phyloP scores from a whole-genome alignment of 176 grass and related monocot genomes.

The Juncus effusus region DNA sequence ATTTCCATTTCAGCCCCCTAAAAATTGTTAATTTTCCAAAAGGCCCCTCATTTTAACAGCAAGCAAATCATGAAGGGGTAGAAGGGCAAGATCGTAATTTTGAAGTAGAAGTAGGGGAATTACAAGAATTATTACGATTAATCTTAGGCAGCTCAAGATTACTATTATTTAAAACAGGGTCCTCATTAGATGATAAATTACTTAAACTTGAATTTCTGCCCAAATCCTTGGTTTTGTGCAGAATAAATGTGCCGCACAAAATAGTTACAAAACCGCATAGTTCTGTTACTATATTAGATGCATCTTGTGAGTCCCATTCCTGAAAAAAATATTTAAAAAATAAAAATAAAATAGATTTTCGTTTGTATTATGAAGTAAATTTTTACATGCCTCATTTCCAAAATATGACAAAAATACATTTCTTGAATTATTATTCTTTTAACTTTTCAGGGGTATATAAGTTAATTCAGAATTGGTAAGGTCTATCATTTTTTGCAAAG shows the following conservation, averaged over 20 bases:
- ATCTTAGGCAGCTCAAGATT: conserved; percentile 24
- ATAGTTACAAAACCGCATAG: conserved; percentile 71
- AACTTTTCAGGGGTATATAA: too few species aligned
- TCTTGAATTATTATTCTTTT: background rate
- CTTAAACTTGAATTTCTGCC: conserved; percentile 20
- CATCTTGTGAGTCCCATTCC: conserved; percentile 57
- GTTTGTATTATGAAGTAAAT: too few species aligned
- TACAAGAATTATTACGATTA: conserved; percentile 10
- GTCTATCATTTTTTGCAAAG: background rate
- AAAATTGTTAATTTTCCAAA: too few species aligned
- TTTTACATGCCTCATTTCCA: background rate
- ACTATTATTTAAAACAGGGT: conserved; percentile 32
- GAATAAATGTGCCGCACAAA: conserved; percentile 61
- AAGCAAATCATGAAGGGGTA: conserved; percentile 18
- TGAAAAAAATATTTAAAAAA: conserved; percentile 23
- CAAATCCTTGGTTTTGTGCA: conserved; percentile 74
- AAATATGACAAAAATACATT: background rate
- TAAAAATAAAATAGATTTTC: background rate
- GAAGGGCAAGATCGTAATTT: conserved; percentile 19
- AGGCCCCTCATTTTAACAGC: background rate
- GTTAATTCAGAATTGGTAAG: too few species aligned
- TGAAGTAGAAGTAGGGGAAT: conserved; percentile 26
- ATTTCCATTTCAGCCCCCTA: too few species aligned
- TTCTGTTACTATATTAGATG: conserved; percentile 56
- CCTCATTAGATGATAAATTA: conserved; percentile 26